Conservation (phyloP, 352 stramenopile species). For the Phytophthora cryptogea region DNA sequence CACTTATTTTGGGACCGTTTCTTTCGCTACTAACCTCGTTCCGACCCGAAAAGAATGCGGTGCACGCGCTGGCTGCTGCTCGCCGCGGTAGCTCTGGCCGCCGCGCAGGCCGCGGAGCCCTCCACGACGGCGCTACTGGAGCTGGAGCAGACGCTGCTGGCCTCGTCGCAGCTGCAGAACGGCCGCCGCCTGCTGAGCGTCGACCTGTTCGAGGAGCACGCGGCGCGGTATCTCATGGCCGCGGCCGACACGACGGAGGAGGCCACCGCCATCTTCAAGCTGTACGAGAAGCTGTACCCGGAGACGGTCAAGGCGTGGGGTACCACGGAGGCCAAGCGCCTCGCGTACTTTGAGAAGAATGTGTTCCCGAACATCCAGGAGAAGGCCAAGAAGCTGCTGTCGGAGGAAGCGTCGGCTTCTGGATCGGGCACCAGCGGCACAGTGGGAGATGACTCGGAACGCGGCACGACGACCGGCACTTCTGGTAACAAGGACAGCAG, state of each 20-base stretch:
- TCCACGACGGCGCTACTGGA: constrained; percentile 13
- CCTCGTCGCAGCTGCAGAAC: constrained; percentile 21
- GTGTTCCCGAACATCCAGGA: constrained; percentile 62
- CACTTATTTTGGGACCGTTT: constrained; percentile 16
- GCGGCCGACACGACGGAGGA: constrained; percentile 41
- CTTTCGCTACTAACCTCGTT: constrained; percentile 6
- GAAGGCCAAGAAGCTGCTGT: constrained; percentile 37
- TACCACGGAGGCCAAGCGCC: constrained; percentile 43
- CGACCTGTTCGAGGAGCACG: constrained; percentile 46
- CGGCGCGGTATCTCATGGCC: constrained; percentile 46
- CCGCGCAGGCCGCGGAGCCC: constrained; percentile 14
- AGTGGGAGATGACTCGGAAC: constrained; percentile 16
- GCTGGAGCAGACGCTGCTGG: constrained; percentile 34
- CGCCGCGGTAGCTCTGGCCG: constrained; percentile 25
- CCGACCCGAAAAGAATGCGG: constrained; percentile 33
- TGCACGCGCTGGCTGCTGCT: constrained; percentile 37
- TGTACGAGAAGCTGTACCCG: constrained; percentile 66
- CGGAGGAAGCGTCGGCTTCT: constrained; percentile 20
- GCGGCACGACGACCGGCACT: constrained; percentile 15
- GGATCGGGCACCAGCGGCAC: constrained; percentile 24
- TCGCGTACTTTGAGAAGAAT: constrained; percentile 66
- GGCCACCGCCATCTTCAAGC: constrained; percentile 58
- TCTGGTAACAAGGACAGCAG: neutral
- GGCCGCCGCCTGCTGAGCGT: constrained; percentile 30
- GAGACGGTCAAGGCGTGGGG: constrained; percentile 48